Percentiles rank a stretch among this genome's conserved stretches.
Conservation (phyloP, 164 flowering plant species). For the Hamamelis virginiana region DNA sequence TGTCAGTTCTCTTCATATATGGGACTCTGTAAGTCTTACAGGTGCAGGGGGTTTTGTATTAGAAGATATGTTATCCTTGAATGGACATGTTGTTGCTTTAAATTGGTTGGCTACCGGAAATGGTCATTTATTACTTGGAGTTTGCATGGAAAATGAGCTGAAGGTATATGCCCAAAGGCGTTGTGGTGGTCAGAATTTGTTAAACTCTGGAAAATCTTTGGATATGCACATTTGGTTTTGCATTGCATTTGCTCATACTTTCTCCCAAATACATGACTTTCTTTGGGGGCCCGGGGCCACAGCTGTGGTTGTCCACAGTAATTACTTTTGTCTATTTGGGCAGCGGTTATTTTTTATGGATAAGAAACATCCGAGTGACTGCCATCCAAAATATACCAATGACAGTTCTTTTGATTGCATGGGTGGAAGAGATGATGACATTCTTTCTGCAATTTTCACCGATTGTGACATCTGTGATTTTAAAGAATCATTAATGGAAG, state of each 20-base stretch:
- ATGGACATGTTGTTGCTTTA: constrained; percentile 48
- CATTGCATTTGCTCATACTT: constrained; percentile 52
- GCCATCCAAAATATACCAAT: constrained; percentile 10
- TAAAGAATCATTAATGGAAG: constrained; percentile 22
- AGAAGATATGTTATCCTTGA: constrained; percentile 59
- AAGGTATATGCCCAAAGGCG: constrained; percentile 54
- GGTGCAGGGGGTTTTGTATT: constrained; percentile 55
- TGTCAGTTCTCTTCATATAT: constrained; percentile 47
- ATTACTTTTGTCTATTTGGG: constrained; percentile 57
- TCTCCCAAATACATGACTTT: constrained; percentile 45
- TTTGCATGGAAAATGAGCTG: constrained; percentile 66
- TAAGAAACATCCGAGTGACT: constrained; percentile 19
- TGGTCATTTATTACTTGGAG: constrained; percentile 75
- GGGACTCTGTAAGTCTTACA: constrained; percentile 55
- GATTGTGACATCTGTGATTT: constrained; percentile 24
- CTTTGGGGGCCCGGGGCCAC: constrained; percentile 74
- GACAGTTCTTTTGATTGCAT: constrained; percentile 10
- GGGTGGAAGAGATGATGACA: constrained; percentile 15
- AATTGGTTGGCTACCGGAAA: constrained; percentile 66
- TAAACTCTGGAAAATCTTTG: constrained; percentile 25
- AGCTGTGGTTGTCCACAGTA: constrained; percentile 53
- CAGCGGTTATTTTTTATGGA: constrained; percentile 44
- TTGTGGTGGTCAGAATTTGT: constrained; percentile 32
- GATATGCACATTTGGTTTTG: constrained; percentile 59
- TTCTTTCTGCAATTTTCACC: constrained; percentile 26